Percentiles rank a stretch among this genome's conserved stretches.
phyloP scores from a whole-genome alignment of 2,329 filamentous ascomycete genomes.

The Botrytis sinoallii region DNA sequence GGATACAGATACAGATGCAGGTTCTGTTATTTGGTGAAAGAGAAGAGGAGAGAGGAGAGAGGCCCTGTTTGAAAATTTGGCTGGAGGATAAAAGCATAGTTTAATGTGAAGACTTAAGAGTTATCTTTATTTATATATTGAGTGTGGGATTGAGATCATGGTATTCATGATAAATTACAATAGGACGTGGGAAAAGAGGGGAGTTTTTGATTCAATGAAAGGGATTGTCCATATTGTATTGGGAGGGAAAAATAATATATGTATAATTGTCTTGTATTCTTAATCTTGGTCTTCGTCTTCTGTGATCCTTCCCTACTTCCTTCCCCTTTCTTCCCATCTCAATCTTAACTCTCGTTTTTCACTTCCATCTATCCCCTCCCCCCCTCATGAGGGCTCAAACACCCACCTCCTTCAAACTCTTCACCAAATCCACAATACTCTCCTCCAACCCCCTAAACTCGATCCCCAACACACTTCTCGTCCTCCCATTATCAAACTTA shows the following conservation, averaged over 20 bases:
- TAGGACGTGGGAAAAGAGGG: not conserved
- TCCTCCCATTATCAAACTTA: slow-evolving; percentile 54
- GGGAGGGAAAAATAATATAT: not conserved
- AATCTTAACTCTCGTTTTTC: too few species aligned
- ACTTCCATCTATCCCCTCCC: not conserved
- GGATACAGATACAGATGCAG: too few species aligned
- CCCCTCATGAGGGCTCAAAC: not conserved
- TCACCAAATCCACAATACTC: slow-evolving; percentile 58
- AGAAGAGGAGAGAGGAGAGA: not conserved
- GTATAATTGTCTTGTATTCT: not conserved
- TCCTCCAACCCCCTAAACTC: slow-evolving; percentile 57
- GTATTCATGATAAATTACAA: not conserved
- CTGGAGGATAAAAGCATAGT: not conserved
- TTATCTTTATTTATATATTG: not conserved
- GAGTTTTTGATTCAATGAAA: not conserved
- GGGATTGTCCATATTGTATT: not conserved
- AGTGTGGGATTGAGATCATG: too few species aligned
- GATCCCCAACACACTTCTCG: slow-evolving; percentile 55
- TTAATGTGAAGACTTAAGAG: accelerated
- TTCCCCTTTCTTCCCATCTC: not conserved
- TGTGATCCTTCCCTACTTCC: too few species aligned
- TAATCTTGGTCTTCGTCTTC: not conserved
- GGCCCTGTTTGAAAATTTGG: not conserved
- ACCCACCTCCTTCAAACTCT: slow-evolving; percentile 36
- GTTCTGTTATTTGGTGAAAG: too few species aligned